Evolutionary conservation across 1,284 basidiomycete genomes (phyloP), one percentile per base, ranked within the genome.

Genomic region (Tilletiopsis washingtonensis): DNA sequence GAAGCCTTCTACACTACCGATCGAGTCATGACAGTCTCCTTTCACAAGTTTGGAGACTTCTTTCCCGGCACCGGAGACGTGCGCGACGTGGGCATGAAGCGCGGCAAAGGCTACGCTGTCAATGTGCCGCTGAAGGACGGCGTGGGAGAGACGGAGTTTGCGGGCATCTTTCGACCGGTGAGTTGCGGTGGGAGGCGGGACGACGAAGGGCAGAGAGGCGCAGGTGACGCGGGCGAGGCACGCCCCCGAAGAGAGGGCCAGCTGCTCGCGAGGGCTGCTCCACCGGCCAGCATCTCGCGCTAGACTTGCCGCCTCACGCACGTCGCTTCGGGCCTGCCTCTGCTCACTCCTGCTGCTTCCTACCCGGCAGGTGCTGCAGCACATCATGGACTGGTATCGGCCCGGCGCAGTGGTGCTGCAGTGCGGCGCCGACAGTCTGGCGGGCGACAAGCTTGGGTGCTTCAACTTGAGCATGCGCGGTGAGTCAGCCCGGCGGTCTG

Each of bases 1-100:
- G 93, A 98, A 73, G 94, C 93, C 1, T 98, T 98, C 77, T 97
- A 96, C 75, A 91, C 88, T 21, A 96, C 90, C 3, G 87, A 98
- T 73, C 80, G 93, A 46, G 93, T 98, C 62, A 90, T 97, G 85
- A 97, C 93, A 84, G 84, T 72, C 86, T 64, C 86, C 37, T 94
- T 98, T 73, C 94, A 98, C 78, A 77, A 77, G 61, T 96, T 86
- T 68, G 91, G 93, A 20, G 91, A 96, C 67, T 98, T 89, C 75
- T 98, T 98, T 74, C 93, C 93, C 1, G 91, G 91, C 1, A 94
- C 91, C 12, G 75, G 75, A 17, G 74, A 74, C 40, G 61, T 75
- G 20, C 56, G 87, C 58, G 93, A 98, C 71, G 78, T 80, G 49
- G 93, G 93, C 3, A 81, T 86, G 59, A 88, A 84, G 6, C 83